Evolutionary conservation across 148 eudicot species (phyloP).

Genomic region (Salicornia ramosissima): DNA sequence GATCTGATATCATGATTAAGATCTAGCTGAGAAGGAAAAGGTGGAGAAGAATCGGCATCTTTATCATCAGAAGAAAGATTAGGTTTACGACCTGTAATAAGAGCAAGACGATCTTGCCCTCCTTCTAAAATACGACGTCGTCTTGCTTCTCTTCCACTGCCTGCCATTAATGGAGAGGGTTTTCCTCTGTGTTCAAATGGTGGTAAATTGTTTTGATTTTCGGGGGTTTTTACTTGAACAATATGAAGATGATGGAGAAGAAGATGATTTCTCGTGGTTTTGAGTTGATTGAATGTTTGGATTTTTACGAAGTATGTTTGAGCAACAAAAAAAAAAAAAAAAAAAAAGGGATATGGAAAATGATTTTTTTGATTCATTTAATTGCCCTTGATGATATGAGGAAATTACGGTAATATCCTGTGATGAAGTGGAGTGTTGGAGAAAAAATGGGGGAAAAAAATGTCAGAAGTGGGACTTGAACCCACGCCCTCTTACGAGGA

Average conservation of each 20-base stretch:
- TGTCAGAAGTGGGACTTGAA: slow-evolving; percentile 22
- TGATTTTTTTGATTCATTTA: too few relatives aligned
- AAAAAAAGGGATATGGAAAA: too few relatives aligned
- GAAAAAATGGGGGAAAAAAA: not conserved
- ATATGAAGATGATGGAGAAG: slow-evolving; percentile 1
- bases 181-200: slow-evolving; percentile 1
- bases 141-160: slow-evolving; percentile 37
- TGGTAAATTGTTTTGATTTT: not conserved
- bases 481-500: slow-evolving; percentile 18
- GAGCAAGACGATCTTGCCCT: slow-evolving; percentile 58
- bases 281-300: too few relatives aligned
- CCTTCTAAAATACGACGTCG: slow-evolving; percentile 62
- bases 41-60: slow-evolving; percentile 16
- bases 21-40: slow-evolving; percentile 5
- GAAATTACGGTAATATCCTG: too few relatives aligned
- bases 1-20: slow-evolving; percentile 16
- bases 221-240: not conserved
- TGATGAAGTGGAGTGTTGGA: not conserved
- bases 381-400: too few relatives aligned
- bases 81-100: slow-evolving; percentile 54
- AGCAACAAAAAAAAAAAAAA: too few relatives aligned
- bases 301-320: too few relatives aligned
- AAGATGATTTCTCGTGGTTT: not conserved
- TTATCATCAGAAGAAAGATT: slow-evolving; percentile 23
- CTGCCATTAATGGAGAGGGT: slow-evolving; percentile 9